These are phyloP conservation scores for Xerocomellus amylosporus DNA, from an alignment of 768 basidiomycete species.

Conservation along the genomic window DNA sequence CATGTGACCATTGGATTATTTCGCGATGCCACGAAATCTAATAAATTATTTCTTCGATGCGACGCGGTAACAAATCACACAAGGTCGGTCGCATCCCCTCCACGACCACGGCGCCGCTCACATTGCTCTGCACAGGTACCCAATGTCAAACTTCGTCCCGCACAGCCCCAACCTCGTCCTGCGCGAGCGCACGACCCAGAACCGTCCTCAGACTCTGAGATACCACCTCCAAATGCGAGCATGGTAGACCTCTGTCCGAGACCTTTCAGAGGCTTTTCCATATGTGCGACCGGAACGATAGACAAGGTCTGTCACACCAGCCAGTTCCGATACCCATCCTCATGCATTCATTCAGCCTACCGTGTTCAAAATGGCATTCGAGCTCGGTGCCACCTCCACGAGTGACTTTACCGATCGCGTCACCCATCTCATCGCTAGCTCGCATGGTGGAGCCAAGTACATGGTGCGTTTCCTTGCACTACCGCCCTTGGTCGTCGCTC, in stretches of 20 bases:
- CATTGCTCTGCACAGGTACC: constrained; percentile 54
- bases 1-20: constrained; percentile 16
- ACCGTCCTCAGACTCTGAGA: constrained; percentile 47
- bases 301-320: constrained; percentile 60
- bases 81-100: constrained; percentile 40
- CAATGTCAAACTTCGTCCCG: constrained; percentile 77
- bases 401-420: constrained; percentile 78
- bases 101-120: background rate
- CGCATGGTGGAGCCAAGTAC: constrained; percentile 85
- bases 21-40: background rate
- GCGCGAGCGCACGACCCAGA: constrained; percentile 12
- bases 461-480: constrained; percentile 42
- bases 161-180: constrained; percentile 35
- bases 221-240: constrained; percentile 43
- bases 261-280: constrained; percentile 60
- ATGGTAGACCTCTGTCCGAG: constrained; percentile 54
- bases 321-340: constrained; percentile 3
- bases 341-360: constrained; percentile 44
- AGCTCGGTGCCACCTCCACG: constrained; percentile 72
- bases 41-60: constrained; percentile 29
- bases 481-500: background rate
- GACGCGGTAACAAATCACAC: constrained; percentile 63
- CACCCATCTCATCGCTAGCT: constrained; percentile 84
- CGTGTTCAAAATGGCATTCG: constrained; percentile 71
- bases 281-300: constrained; percentile 75